A percentile compares a stretch with the other conserved stretches of the same genome.
phyloP scores from a whole-genome alignment of 371 early-diverging fungal species.

The Haplosporangium sp. region DNA sequence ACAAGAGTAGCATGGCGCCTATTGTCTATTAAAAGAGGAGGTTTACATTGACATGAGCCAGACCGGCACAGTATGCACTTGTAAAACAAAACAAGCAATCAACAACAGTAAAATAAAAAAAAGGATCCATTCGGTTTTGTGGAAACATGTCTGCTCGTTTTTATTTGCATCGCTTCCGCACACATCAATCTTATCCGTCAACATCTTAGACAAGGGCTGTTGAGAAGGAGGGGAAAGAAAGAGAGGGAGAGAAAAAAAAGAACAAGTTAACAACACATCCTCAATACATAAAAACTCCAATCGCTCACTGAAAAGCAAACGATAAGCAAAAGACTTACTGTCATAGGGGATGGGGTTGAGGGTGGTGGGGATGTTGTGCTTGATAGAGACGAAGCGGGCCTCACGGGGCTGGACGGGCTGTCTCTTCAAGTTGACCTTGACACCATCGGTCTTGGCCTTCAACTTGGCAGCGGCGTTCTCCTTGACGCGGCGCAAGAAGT shows the following conservation, averaged over 20 bases:
- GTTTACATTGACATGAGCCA: too few relatives aligned
- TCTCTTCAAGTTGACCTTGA: conserved; percentile 88
- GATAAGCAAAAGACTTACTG: conserved; percentile 58
- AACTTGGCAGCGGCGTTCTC: conserved; percentile 91
- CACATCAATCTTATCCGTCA: conserved; percentile 22
- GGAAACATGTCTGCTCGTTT: conserved; percentile 26
- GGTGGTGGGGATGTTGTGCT: conserved; percentile 92
- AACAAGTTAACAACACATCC: conserved; percentile 5
- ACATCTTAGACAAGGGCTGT: conserved; percentile 61
- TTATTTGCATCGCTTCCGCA: conserved; percentile 47
- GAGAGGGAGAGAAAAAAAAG: not conserved
- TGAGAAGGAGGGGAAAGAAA: conserved; percentile 16
- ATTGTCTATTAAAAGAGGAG: too few relatives aligned
- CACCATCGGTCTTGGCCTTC: conserved; percentile 63
- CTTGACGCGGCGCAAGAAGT: conserved; percentile 98
- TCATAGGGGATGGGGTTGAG: conserved; percentile 96
- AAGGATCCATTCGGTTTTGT: not conserved
- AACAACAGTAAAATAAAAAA: not conserved
- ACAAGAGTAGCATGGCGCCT: too few relatives aligned
- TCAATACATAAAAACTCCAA: not conserved
- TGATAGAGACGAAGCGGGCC: conserved; percentile 90
- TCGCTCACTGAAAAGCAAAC: not conserved
- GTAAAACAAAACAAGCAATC: too few relatives aligned
- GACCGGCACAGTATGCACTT: too few relatives aligned
- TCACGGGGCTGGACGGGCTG: conserved; percentile 93